phyloP scores from a whole-genome alignment of 805 yeast genomes.

The Candida corydali region DNA sequence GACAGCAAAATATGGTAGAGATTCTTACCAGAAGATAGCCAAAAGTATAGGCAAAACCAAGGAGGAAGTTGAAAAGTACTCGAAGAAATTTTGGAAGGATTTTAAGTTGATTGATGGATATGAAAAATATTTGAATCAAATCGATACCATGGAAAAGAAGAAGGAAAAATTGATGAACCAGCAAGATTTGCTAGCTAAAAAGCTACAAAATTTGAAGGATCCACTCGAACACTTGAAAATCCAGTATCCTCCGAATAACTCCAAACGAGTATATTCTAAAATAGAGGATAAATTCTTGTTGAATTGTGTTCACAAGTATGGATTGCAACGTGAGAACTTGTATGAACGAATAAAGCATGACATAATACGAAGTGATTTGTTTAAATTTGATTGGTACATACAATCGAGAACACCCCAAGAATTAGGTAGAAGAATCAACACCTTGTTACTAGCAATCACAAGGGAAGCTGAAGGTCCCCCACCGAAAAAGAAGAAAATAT shows the following conservation, averaged over 20 bases:
- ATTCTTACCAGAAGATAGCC: constrained; percentile 46
- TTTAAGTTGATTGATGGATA: constrained; percentile 61
- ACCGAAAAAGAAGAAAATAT: constrained; percentile 47
- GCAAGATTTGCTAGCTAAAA: constrained; percentile 48
- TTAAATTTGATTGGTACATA: constrained; percentile 72
- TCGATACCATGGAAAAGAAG: constrained; percentile 71
- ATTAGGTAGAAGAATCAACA: constrained; percentile 62
- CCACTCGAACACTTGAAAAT: constrained; percentile 62
- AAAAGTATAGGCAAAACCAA: constrained; percentile 51
- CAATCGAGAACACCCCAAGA: constrained; percentile 70
- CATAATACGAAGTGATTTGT: constrained; percentile 53
- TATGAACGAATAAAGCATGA: constrained; percentile 65
- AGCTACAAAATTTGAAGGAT: constrained; percentile 49
- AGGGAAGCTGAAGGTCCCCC: constrained; percentile 66
- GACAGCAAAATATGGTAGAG: constrained; percentile 63
- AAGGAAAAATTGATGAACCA: constrained; percentile 52
- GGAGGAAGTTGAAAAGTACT: constrained; percentile 58
- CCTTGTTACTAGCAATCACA: constrained; percentile 62
- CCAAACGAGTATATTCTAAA: constrained; percentile 67
- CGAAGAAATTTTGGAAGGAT: constrained; percentile 60
- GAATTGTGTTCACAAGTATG: constrained; percentile 58
- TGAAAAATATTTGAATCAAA: constrained; percentile 67
- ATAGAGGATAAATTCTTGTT: constrained; percentile 68
- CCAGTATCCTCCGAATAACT: constrained; percentile 79
- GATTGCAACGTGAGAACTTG: constrained; percentile 55